Evolutionary conservation across 352 stramenopile genomes (phyloP).

Genomic region (Phytopythium litorale): DNA sequence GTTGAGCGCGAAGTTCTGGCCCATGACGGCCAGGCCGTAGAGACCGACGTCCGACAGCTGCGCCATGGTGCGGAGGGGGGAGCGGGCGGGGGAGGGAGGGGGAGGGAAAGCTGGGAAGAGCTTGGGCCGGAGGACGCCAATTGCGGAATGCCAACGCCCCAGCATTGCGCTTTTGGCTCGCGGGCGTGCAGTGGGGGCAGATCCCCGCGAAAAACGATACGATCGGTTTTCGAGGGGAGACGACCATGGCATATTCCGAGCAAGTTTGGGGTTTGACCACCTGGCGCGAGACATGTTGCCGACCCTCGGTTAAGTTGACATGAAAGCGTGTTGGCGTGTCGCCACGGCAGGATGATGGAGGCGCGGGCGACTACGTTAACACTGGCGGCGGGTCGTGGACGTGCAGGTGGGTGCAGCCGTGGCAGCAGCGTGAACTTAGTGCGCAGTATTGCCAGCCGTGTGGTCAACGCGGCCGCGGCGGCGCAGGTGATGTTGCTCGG

Average conservation of each 20-base stretch:
- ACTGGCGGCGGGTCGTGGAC: not conserved
- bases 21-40: constrained; percentile 93
- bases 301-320: not conserved
- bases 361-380: not conserved
- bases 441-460: no score
- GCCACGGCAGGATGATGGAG: not conserved
- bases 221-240: not conserved
- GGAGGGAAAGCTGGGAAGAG: not conserved
- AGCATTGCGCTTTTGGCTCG: not conserved
- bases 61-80: constrained; percentile 30
- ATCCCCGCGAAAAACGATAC: constrained; percentile 12
- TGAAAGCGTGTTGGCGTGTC: no score
- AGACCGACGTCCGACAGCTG: constrained; percentile 84
- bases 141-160: constrained; percentile 18
- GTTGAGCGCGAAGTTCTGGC: constrained; percentile 99
- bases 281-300: not conserved
- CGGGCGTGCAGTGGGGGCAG: not conserved
- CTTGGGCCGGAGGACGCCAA: constrained; percentile 19
- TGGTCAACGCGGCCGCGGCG: not conserved
- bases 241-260: not conserved
- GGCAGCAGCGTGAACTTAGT: not conserved
- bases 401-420: no score
- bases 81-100: constrained; percentile 2
- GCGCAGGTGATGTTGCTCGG: constrained; percentile 1
- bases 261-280: not conserved